A percentile compares a stretch with the other conserved stretches of the same genome.
Evolutionary conservation across 2,329 filamentous ascomycete species (phyloP).

Genomic region (Torrubiellomyces zombiae): DNA sequence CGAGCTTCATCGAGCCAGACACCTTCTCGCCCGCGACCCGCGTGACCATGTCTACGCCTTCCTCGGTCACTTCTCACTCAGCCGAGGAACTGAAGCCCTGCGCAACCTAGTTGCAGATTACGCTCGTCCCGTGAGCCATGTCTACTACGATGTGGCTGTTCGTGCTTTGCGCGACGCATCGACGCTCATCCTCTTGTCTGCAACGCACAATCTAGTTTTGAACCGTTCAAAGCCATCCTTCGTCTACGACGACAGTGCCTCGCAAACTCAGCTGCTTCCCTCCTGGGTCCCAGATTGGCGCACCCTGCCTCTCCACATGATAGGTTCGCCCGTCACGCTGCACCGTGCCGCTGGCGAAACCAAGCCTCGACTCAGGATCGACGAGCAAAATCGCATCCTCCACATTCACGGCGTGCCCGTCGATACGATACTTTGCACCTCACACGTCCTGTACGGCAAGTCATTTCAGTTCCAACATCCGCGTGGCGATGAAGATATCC

Average conservation of each 20-base stretch:
- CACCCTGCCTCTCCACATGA: constrained; percentile 14
- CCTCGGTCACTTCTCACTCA: constrained; percentile 17
- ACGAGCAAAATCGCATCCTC: constrained; percentile 8
- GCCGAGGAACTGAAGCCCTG: constrained; percentile 8
- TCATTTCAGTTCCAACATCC: constrained; percentile 13
- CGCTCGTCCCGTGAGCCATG: constrained; percentile 12
- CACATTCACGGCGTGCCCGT: constrained; percentile 13
- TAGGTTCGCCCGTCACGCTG: constrained; percentile 14
- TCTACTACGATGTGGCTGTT: constrained; percentile 16
- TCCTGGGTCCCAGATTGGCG: constrained; percentile 23
- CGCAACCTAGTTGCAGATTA: constrained; percentile 13
- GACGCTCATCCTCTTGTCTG: constrained; percentile 14
- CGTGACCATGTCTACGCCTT: constrained; percentile 20
- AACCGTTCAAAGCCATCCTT: background rate
- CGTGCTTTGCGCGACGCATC: constrained; percentile 12
- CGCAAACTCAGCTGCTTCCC: constrained; percentile 10
- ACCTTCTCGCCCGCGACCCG: constrained; percentile 15
- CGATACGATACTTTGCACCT: constrained; percentile 10
- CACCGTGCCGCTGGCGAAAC: constrained; percentile 14
- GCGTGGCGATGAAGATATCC: background rate
- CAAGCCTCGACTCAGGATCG: constrained; percentile 11
- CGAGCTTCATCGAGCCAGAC: constrained; percentile 18
- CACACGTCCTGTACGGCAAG: constrained; percentile 14
- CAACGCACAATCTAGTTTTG: constrained; percentile 9
- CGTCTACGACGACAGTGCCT: background rate